Evolutionary conservation across 257 asterid species (phyloP), one percentile per base, ranked within the genome.

Genomic region (Agastache rugosa): DNA sequence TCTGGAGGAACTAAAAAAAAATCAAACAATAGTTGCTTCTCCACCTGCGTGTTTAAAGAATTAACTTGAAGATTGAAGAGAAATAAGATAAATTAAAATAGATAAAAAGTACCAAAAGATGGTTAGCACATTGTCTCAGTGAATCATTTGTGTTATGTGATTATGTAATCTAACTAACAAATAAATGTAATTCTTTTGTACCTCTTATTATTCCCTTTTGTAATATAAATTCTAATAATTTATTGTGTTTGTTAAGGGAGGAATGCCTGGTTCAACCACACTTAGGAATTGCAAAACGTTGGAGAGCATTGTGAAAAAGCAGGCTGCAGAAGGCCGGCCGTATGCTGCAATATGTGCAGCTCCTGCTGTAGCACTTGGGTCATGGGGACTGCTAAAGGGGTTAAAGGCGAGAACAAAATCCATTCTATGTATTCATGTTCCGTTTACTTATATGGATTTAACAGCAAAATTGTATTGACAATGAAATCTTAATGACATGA

Each of bases 271-370:
- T 69, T 89, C 98, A 47, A 66, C 97, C 67, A 76, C 89, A 17
- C 86, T 94, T n/a, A 84, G 80, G 82, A 91, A 94, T 67, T 88
- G 96, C 88, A 86, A 78, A 77, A 77, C 85, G 61, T 76, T 94
- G 86, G 97, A 94, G 81, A 83, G 68, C 80, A 83, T 94, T 54
- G 90, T 88, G 48, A 90, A 77, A 72, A 90, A 78, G 78, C 97
- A 94, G 77, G 92, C 95, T 75, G 85, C 83, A 14, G 91, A 86
- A 67, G 87, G 78, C 50, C 84, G 86, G 44, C 77, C 85, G 11
- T 91, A 84, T 84, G 97, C 96, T 59, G 98, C 98, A 58, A 88
- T 94, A 75, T 94, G 98, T 84, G 98, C 98, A 15, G 87, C 98
- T 78, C 97, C 98, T 63, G 97, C 97, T 14, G 93, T 91, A 60